A percentile compares a stretch with the other conserved stretches of the same genome.
These are phyloP conservation scores for Cubamyces sp. DNA, from an alignment of 768 basidiomycete species.

Conservation along the genomic window DNA sequence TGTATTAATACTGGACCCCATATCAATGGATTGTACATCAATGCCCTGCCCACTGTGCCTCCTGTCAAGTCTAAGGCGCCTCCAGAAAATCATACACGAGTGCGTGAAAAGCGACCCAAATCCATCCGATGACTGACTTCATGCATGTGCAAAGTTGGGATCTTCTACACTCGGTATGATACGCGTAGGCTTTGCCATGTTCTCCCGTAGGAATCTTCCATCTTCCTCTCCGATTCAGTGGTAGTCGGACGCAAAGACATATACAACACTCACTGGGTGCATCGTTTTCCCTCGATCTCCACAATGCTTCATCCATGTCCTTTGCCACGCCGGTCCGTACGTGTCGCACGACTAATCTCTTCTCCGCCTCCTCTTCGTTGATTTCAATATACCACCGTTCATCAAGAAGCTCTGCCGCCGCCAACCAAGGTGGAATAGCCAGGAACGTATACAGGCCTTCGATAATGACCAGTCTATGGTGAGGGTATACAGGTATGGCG, in stretches of 20 bases:
- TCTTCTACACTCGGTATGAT: constrained; percentile 49
- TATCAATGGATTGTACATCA: not conserved
- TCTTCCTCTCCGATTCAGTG: constrained; percentile 36
- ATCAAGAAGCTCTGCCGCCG: constrained; percentile 67
- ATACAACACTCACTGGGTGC: constrained; percentile 27
- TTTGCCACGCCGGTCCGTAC: constrained; percentile 76
- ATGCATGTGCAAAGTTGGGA: constrained; percentile 23
- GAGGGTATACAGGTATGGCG: constrained; percentile 56
- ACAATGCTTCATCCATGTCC: constrained; percentile 62
- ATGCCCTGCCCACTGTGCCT: not conserved
- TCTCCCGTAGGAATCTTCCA: constrained; percentile 45
- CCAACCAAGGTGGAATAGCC: constrained; percentile 70
- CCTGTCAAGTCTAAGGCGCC: too few relatives aligned
- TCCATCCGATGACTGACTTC: not conserved
- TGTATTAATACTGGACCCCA: constrained; percentile 19
- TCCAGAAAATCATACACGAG: too few relatives aligned
- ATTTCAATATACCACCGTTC: constrained; percentile 78
- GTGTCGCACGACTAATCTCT: constrained; percentile 71
- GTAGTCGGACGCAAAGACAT: not conserved
- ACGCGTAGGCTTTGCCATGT: constrained; percentile 45
- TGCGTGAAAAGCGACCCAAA: too few relatives aligned
- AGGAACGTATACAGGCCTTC: constrained; percentile 92
- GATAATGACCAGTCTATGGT: constrained; percentile 80
- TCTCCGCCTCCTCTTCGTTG: constrained; percentile 55
- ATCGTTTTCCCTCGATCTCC: constrained; percentile 72